phyloP scores from a whole-genome alignment of 2,329 filamentous ascomycete genomes.

The Zasmidium citrigriseum region DNA sequence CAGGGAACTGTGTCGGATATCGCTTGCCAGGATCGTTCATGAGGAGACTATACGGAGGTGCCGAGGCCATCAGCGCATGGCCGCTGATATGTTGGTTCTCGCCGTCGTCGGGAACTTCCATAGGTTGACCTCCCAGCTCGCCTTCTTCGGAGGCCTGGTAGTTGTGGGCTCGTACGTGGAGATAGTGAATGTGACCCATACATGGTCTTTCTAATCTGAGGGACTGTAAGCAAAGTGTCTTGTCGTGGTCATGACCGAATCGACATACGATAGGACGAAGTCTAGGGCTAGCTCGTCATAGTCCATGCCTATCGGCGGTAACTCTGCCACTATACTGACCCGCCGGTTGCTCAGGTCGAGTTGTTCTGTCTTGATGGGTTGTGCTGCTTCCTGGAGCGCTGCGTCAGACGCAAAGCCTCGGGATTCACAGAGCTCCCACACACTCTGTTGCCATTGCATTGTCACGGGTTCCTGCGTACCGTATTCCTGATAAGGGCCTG shows the following conservation, averaged over 20 bases:
- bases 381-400: constrained; percentile 6
- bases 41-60: constrained; percentile 18
- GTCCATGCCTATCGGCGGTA: constrained; percentile 15
- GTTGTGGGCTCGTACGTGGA: constrained; percentile 27
- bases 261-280: constrained; percentile 23
- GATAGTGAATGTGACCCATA: constrained; percentile 25
- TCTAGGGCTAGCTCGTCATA: constrained; percentile 25
- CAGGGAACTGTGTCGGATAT: constrained; percentile 17
- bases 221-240: no score
- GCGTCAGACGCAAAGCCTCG: constrained; percentile 22
- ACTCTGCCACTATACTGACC: constrained; percentile 5
- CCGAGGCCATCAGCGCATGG: constrained; percentile 24
- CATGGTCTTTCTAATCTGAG: constrained; percentile 24
- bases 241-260: neutral
- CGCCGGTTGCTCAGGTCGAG: neutral
- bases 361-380: neutral
- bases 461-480: neutral
- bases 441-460: constrained; percentile 1
- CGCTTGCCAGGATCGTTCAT: constrained; percentile 15
- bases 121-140: constrained; percentile 9
- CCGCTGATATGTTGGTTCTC: constrained; percentile 28
- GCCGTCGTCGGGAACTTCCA: constrained; percentile 23
- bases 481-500: constrained; percentile 8
- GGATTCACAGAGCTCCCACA: constrained; percentile 19
- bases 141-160: constrained; percentile 13